Evolutionary conservation across 1,284 basidiomycete genomes (phyloP).

Genomic region (Heterobasidion annosum): DNA sequence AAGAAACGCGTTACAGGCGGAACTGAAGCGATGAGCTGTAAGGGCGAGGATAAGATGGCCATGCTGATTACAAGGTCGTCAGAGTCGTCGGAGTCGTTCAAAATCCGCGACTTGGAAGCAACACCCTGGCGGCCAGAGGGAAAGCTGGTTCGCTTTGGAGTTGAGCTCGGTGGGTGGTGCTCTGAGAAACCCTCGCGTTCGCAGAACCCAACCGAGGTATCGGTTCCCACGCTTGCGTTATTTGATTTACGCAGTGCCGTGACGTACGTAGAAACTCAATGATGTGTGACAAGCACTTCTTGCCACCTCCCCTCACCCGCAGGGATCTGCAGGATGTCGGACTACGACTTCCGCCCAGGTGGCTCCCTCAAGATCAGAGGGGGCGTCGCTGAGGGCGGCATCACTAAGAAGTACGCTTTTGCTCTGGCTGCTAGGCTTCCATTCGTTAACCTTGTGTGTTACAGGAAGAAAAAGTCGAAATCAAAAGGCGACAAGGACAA

Average conservation of each 20-base stretch:
- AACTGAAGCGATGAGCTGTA: slow-evolving; percentile 58
- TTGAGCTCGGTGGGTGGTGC: too few relatives aligned
- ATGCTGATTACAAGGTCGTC: slow-evolving; percentile 26
- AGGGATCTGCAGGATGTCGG: slow-evolving; percentile 41
- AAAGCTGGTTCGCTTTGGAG: too few relatives aligned
- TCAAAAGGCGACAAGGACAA: slow-evolving; percentile 34
- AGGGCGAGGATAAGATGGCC: slow-evolving; percentile 66
- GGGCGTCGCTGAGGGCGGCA: slow-evolving; percentile 65
- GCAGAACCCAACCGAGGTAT: too few relatives aligned
- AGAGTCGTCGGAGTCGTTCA: neutral
- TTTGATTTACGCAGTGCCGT: neutral
- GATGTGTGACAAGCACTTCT: neutral
- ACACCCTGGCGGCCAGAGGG: too few relatives aligned
- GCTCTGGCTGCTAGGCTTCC: slow-evolving; percentile 1
- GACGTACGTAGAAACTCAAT: neutral
- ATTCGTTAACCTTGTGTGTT: slow-evolving; percentile 5
- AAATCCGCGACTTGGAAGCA: too few relatives aligned
- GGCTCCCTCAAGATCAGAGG: slow-evolving; percentile 92
- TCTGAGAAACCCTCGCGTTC: too few relatives aligned
- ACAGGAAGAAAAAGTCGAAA: slow-evolving; percentile 82
- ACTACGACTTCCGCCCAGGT: slow-evolving; percentile 81
- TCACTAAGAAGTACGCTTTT: slow-evolving; percentile 70
- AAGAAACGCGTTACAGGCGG: slow-evolving; percentile 77
- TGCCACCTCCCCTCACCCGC: neutral
- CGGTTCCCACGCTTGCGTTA: too few relatives aligned